Conservation (phyloP, 164 flowering plant genomes). For the Vitis rotundifolia region DNA sequence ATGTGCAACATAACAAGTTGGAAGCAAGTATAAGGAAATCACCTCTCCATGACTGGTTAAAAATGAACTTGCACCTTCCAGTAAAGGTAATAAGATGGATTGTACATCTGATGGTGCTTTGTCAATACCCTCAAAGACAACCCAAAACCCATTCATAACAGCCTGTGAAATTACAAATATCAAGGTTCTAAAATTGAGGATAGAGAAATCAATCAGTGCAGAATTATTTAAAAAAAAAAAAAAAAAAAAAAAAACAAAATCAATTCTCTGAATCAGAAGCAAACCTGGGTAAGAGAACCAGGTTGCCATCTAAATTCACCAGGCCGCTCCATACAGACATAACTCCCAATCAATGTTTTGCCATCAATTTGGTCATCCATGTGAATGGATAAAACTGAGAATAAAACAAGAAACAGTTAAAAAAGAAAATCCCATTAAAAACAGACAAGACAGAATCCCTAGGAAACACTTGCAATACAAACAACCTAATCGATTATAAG, state of each 20-base stretch:
- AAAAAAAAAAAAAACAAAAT: not conserved
- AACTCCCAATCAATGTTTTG: constrained; percentile 79
- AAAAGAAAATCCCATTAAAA: not conserved
- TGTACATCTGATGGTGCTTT: constrained; percentile 90
- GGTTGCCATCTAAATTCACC: constrained; percentile 99
- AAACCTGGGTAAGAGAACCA: constrained; percentile 94
- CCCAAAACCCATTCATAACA: constrained; percentile 78
- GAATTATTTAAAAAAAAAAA: not conserved
- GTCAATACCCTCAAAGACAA: constrained; percentile 90
- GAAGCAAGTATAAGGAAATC: not conserved
- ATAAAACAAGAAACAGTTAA: constrained; percentile 2
- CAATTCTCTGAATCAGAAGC: constrained; percentile 9
- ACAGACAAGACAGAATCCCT: not conserved
- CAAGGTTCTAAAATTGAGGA: not conserved
- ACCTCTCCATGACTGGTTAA: constrained; percentile 87
- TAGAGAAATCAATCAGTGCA: not conserved
- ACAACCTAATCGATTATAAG: not conserved
- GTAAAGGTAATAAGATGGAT: constrained; percentile 67
- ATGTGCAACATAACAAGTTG: not conserved
- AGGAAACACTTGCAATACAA: not conserved
- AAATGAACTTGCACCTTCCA: constrained; percentile 75
- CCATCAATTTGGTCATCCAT: constrained; percentile 98
- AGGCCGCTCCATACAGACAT: constrained; percentile 85
- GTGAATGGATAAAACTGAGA: constrained; percentile 71
- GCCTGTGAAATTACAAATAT: constrained; percentile 44